Percentiles rank a stretch among this genome's conserved stretches.
Conservation (phyloP, 148 eudicot species). For the Dysphania ambrosioides region DNA sequence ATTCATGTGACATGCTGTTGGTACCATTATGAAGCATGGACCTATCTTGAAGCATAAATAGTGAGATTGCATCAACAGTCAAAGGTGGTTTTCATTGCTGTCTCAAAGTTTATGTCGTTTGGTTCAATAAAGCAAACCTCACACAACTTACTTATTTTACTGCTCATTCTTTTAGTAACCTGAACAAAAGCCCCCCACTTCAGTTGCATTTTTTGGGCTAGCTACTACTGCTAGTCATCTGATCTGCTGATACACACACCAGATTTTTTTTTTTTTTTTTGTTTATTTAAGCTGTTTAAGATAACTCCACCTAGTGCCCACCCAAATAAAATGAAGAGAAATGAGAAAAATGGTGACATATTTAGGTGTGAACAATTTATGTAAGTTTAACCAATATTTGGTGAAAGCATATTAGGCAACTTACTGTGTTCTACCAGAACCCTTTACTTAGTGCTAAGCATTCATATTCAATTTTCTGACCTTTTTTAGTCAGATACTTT, state of each 20-base stretch:
- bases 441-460: slow-evolving; percentile 16
- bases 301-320: slow-evolving; percentile 5
- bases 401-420: slow-evolving; percentile 5
- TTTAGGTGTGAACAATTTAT: slow-evolving; percentile 18
- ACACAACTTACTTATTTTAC: not conserved
- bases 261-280: not conserved
- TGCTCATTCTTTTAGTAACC: slow-evolving; percentile 15
- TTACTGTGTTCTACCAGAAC: slow-evolving; percentile 23
- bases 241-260: slow-evolving; percentile 5
- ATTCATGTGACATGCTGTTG: slow-evolving; percentile 17
- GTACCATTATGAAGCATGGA: slow-evolving; percentile 16
- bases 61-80: slow-evolving; percentile 7
- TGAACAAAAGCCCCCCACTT: slow-evolving; percentile 13
- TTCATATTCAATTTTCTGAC: slow-evolving; percentile 19
- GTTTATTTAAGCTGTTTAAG: not conserved
- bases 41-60: not conserved
- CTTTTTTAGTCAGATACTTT: slow-evolving; percentile 11
- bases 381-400: slow-evolving; percentile 8
- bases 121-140: slow-evolving; percentile 1
- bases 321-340: not conserved
- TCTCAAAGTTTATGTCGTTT: slow-evolving; percentile 10
- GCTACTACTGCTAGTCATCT: not conserved
- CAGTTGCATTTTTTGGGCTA: not conserved
- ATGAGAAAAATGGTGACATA: slow-evolving; percentile 8
- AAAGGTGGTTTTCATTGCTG: slow-evolving; percentile 10